phyloP scores from a whole-genome alignment of 192 early-diverging fungal genomes.

The Mortierella alpina region DNA sequence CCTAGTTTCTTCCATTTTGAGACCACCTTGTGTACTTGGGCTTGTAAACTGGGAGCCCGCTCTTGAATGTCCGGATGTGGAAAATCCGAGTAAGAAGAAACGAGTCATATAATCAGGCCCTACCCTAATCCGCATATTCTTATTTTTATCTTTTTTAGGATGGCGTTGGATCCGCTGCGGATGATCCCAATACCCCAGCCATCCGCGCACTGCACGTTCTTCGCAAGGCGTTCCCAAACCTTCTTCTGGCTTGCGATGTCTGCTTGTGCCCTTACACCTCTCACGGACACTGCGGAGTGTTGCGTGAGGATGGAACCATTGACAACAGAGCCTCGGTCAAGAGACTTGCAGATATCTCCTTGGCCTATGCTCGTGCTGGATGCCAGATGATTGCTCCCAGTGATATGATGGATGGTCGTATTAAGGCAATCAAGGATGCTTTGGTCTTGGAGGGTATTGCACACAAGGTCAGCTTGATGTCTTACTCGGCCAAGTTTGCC shows the following conservation, averaged over 20 bases:
- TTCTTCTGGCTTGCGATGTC: conserved; percentile 93
- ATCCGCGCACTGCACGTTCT: conserved; percentile 86
- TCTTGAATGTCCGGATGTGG: too few relatives aligned
- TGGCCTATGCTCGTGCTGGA: conserved; percentile 91
- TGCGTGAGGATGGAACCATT: conserved; percentile 82
- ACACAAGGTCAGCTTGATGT: conserved; percentile 89
- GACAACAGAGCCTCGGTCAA: conserved; percentile 83
- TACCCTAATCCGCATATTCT: background rate
- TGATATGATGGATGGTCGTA: conserved; percentile 99
- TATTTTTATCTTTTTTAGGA: conserved; percentile 63
- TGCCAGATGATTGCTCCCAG: conserved; percentile 89
- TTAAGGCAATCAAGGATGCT: conserved; percentile 90
- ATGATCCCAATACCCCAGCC: conserved; percentile 85
- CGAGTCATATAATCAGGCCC: too few relatives aligned
- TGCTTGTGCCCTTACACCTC: conserved; percentile 96
- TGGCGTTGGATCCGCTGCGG: conserved; percentile 80
- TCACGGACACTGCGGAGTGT: conserved; percentile 96
- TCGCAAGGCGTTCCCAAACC: conserved; percentile 77
- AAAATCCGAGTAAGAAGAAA: too few relatives aligned
- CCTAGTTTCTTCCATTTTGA: background rate
- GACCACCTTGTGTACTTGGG: background rate
- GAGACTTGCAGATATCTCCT: conserved; percentile 85
- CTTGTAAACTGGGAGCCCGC: background rate
- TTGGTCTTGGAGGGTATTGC: conserved; percentile 79
- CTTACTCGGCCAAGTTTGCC: conserved; percentile 98